Evolutionary conservation across 208 protist species (phyloP).

Genomic region (Trypanosoma boissoni): DNA sequence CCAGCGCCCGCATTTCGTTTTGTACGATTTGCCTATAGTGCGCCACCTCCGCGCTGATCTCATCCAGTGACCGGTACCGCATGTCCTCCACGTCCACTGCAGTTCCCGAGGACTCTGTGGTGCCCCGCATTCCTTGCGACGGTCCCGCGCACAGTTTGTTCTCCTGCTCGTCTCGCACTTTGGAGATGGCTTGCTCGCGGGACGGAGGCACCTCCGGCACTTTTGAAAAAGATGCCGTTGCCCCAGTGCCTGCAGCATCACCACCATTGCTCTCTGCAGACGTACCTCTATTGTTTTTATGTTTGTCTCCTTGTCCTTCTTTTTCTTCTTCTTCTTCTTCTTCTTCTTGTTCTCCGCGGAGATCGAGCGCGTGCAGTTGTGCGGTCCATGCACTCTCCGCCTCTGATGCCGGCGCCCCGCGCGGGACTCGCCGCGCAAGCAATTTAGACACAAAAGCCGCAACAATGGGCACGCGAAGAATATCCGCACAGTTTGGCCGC

Average conservation of each 20-base stretch:
- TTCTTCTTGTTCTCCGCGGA: no score
- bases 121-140: background rate
- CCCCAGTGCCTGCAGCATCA: no score
- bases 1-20: conserved; percentile 28
- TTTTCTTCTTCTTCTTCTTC: no score
- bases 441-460: conserved; percentile 44
- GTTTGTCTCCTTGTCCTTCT: no score
- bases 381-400: conserved; percentile 30
- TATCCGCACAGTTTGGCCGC: conserved; percentile 64
- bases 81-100: conserved; percentile 63
- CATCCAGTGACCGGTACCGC: conserved; percentile 39
- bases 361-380: conserved; percentile 36
- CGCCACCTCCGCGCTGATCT: conserved; percentile 47
- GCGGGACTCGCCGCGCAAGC: conserved; percentile 25
- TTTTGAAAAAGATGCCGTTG: no score
- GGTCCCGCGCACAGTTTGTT: background rate
- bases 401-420: conserved; percentile 22
- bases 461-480: conserved; percentile 56
- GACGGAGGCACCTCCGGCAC: conserved; percentile 38
- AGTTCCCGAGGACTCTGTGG: background rate
- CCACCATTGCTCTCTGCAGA: no score
- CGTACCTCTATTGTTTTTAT: no score
- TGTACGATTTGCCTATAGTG: conserved; percentile 45
- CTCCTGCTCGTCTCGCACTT: conserved; percentile 3
- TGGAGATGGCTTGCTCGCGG: conserved; percentile 33